Conservation (phyloP, 2,329 filamentous ascomycete genomes). For the Fonsecaea pedrosoi region DNA sequence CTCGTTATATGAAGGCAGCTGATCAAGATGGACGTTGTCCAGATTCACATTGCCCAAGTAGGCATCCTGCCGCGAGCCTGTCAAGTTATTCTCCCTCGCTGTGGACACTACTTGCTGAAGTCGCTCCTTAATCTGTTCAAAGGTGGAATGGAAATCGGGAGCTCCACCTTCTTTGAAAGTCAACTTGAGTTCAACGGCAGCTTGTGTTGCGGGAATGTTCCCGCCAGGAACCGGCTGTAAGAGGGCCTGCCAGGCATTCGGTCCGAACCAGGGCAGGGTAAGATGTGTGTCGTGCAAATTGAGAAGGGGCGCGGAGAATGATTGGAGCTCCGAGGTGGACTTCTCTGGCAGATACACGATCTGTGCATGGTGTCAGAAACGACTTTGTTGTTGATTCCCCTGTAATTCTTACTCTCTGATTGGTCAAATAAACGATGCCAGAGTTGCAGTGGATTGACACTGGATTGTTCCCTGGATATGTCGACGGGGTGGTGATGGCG, state of each 20-base stretch:
- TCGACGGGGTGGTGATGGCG: slow-evolving; percentile 73
- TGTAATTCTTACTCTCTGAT: slow-evolving; percentile 72
- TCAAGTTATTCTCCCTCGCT: slow-evolving; percentile 67
- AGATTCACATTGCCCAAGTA: slow-evolving; percentile 61
- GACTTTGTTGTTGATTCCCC: slow-evolving; percentile 10
- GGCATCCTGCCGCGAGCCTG: slow-evolving; percentile 37
- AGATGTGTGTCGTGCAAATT: slow-evolving; percentile 87
- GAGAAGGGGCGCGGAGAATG: slow-evolving; percentile 86
- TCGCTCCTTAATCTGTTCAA: slow-evolving; percentile 83
- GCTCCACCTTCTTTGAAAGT: slow-evolving; percentile 96
- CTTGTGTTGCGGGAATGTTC: slow-evolving; percentile 75
- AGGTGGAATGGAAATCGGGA: slow-evolving; percentile 83
- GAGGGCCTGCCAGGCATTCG: slow-evolving; percentile 84
- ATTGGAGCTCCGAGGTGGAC: slow-evolving; percentile 73
- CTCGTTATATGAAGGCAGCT: slow-evolving; percentile 85
- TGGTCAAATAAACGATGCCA: slow-evolving; percentile 81
- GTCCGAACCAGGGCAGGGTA: slow-evolving; percentile 87
- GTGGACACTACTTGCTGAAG: slow-evolving; percentile 80
- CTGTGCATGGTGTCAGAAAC: slow-evolving; percentile 53
- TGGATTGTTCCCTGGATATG: slow-evolving; percentile 67
- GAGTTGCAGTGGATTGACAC: slow-evolving; percentile 75
- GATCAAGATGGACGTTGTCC: slow-evolving; percentile 77
- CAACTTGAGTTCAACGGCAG: slow-evolving; percentile 79
- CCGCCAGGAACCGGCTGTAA: slow-evolving; percentile 83
- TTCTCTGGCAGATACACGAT: slow-evolving; percentile 84